Base-by-base conservation (phyloP, 208 protist species). In the Trypanosoma conorhini region DNA sequence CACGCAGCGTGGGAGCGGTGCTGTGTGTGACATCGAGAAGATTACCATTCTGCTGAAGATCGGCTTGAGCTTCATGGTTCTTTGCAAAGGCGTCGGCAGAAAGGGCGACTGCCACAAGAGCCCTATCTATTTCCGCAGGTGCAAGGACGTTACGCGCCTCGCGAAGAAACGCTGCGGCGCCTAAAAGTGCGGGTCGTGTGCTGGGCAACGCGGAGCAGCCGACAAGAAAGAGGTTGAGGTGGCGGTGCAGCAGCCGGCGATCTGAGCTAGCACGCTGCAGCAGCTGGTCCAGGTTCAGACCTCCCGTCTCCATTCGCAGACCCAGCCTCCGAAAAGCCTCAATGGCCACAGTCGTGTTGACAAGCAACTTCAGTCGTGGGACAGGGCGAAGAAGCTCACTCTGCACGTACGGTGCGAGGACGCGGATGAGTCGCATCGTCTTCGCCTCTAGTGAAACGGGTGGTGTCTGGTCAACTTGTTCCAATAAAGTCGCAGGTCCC, bases 141-240 rank as follows among this genome's bases (percentile, higher is more conserved):
- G 67, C 58, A n/a, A 84, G 61, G 54, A 54, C 51, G 31, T 74
- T 57, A 0, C 64, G 71, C 30, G 72, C 57, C 17, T 84, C 82
- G 15, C 80, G 75, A 31, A 86, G 50, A 56, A 66, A 59, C 1
- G 50, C 19, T 5, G 74, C 68, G 3, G 60, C 48, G 13, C 72
- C 74, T 28, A 86, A 26, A 13, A 87, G 30, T 9, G 67, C 33
- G 24, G 52, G 33, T 4, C 76, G 72, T 38, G 75, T 68, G 44
- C 72, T 59, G 9, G 75, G 72, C 7, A 78, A 69, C 30, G 74
- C 67, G 10, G 70, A 62, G 5, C 70, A 81, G 1, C 79, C 52
- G 13, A 74, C 60, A 56, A 85, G 64, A 40, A 90, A 70, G 12
- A 74, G 48, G 28, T 79, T 70, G 30, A 52, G 21, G 51, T 85